These are phyloP conservation scores for Gymnopilus junonius DNA, from an alignment of 768 basidiomycete genomes.

Conservation along the genomic window DNA sequence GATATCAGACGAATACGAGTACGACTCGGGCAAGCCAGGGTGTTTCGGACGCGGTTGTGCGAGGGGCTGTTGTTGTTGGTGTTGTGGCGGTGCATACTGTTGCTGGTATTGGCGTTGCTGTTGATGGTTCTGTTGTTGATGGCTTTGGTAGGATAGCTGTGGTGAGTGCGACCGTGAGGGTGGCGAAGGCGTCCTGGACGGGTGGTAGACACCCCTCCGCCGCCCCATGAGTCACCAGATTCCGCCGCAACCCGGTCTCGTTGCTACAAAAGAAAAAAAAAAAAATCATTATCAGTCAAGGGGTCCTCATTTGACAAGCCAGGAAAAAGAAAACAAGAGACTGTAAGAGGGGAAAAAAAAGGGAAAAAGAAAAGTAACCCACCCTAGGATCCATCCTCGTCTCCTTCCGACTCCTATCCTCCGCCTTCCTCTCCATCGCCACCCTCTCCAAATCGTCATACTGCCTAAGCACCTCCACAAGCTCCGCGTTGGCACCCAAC, in stretches of 20 bases:
- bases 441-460: slow-evolving; percentile 81
- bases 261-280: slow-evolving; percentile 39
- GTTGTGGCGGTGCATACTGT: background rate
- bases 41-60: slow-evolving; percentile 22
- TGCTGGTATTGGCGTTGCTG: background rate
- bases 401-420: slow-evolving; percentile 75
- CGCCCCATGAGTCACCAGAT: slow-evolving; percentile 9
- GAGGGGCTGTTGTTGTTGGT: slow-evolving; percentile 9
- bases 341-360: slow-evolving; percentile 5
- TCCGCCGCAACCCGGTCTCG: slow-evolving; percentile 38
- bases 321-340: background rate
- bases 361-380: too few relatives aligned
- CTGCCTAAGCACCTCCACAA: slow-evolving; percentile 69
- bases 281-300: background rate
- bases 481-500: slow-evolving; percentile 73
- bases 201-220: slow-evolving; percentile 37
- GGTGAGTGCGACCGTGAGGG: slow-evolving; percentile 39
- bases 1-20: background rate
- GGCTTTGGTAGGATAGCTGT: slow-evolving; percentile 25
- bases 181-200: slow-evolving; percentile 49
- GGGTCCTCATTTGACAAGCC: too few relatives aligned
- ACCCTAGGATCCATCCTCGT: slow-evolving; percentile 70
- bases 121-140: background rate
- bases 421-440: slow-evolving; percentile 62
- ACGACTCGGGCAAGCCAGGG: slow-evolving; percentile 4